A percentile compares a stretch with the other conserved stretches of the same genome.
Evolutionary conservation across 2,329 filamentous ascomycete species (phyloP).

Genomic region (Sporothrix curviconia): DNA sequence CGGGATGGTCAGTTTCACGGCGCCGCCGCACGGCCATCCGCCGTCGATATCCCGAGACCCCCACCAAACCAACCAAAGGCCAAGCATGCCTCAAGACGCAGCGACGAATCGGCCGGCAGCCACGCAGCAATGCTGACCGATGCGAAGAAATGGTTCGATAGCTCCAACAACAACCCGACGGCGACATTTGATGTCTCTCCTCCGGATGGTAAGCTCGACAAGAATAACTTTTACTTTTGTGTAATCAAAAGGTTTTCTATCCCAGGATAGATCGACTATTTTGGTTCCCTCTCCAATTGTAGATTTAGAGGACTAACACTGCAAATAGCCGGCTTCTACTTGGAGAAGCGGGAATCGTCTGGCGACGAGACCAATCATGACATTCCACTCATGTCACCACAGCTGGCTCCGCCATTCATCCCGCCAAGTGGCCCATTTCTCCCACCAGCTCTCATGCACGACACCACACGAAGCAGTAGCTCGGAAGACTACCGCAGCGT

Average conservation of each 20-base stretch:
- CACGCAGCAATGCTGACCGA: constrained; percentile 44
- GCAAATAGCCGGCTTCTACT: constrained; percentile 34
- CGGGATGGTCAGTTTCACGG: not conserved
- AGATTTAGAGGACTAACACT: too few species aligned
- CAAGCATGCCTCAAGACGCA: not conserved
- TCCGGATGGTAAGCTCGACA: constrained; percentile 40
- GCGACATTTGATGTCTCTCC: constrained; percentile 34
- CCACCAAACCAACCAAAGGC: not conserved
- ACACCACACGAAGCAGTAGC: constrained; percentile 48
- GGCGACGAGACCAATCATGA: constrained; percentile 31
- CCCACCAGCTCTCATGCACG: not conserved
- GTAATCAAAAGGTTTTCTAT: too few species aligned
- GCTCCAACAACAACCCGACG: constrained; percentile 44
- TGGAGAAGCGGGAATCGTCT: constrained; percentile 47
- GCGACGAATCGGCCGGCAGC: constrained; percentile 39
- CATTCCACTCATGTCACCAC: constrained; percentile 21
- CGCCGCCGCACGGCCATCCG: not conserved
- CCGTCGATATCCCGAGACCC: not conserved
- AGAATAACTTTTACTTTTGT: not conserved
- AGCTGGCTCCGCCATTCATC: constrained; percentile 12
- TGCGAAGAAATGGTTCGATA: constrained; percentile 48
- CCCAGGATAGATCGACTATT: too few species aligned
- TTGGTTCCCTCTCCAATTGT: too few species aligned
- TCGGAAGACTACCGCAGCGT: constrained; percentile 73
- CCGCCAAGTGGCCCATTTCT: constrained; percentile 3